phyloP scores from a whole-genome alignment of 2,329 filamentous ascomycete genomes.

The Xylaria sp. region DNA sequence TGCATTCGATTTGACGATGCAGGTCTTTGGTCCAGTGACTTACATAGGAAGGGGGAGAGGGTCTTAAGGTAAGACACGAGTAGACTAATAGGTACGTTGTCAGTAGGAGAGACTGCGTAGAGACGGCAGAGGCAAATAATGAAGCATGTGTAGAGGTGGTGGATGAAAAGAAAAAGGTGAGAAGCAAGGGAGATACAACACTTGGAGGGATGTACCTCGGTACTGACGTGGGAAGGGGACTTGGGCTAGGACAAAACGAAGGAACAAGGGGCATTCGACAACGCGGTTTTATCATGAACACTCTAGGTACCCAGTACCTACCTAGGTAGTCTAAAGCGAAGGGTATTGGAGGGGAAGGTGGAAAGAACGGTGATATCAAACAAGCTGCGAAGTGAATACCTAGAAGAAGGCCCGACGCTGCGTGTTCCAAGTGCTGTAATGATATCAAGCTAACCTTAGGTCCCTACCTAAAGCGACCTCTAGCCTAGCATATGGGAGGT shows the following conservation, averaged over 20 bases:
- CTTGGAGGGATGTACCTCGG: not conserved
- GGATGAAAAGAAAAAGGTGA: not conserved
- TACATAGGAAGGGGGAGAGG: conserved; percentile 2
- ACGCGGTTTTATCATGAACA: not conserved
- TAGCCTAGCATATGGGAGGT: not conserved
- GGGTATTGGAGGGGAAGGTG: conserved; percentile 3
- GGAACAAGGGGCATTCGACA: conserved; percentile 11
- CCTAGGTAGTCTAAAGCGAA: not conserved
- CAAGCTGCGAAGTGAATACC: not conserved
- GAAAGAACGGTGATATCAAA: not conserved
- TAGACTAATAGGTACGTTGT: not conserved
- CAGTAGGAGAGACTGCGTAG: not conserved
- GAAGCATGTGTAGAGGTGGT: not conserved
- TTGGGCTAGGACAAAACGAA: conserved; percentile 8
- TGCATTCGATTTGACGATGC: not conserved
- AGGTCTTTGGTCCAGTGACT: not conserved
- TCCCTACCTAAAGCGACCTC: not conserved
- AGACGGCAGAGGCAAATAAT: not conserved
- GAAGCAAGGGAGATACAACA: not conserved
- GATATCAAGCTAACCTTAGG: conserved; percentile 1
- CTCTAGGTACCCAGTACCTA: too few relatives aligned
- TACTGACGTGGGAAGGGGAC: not conserved
- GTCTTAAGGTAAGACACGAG: not conserved
- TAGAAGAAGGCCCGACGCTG: conserved; percentile 11
- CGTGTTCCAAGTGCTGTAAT: conserved; percentile 2